Base-by-base conservation (phyloP, 2,329 filamentous ascomycete genomes). In the Penicillium rolfsii region DNA sequence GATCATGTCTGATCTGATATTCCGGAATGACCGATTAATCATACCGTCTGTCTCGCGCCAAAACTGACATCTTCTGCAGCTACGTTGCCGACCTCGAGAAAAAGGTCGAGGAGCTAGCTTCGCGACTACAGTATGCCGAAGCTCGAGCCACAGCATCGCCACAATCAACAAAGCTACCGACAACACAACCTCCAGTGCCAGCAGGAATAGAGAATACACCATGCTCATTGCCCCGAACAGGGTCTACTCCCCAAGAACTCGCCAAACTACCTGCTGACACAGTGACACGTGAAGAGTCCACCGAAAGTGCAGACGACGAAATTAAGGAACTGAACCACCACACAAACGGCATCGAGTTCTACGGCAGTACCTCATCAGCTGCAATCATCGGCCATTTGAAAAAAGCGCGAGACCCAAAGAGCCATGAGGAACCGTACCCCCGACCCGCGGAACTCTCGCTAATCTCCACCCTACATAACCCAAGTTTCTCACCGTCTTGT, bases 311-410 rank as follows among this genome's bases (percentile, higher is more conserved):
- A 22, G 73, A 64, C 52, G 74, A 79, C 24, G 79, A 81, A 55
- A 73, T 82, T 43, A 76, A 74, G 4, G 79, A 80, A 30, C 70
- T 81, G 40, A 82, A 82, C 59, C 73, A 73, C 11, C 79, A 81
- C 48, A 83, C 80, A 0, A 77, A 76, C 30, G 77, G 76, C 56
- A 76, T 81, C 35, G 81, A 83, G 62, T 83, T 81, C 40, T 80
- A 83, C 60, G 81, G 81, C 4, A 80, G 76, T 60, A 80, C 80
- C 1, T 83, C 81, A 0, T 79, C 78, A 2, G 76, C 81, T 1
- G 79, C 81, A 4, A 73, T 81, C 2, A 72, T 82, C 9, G 79
- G 77, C 2, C 76, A 79, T 55, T 67, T 83, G 4, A 73, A 79
- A 58, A 74, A 71, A 55, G 62, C 67, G 2, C 67, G 70, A 3